phyloP scores from a whole-genome alignment of 2,329 filamentous ascomycete genomes.

The Cytospora piceae region DNA sequence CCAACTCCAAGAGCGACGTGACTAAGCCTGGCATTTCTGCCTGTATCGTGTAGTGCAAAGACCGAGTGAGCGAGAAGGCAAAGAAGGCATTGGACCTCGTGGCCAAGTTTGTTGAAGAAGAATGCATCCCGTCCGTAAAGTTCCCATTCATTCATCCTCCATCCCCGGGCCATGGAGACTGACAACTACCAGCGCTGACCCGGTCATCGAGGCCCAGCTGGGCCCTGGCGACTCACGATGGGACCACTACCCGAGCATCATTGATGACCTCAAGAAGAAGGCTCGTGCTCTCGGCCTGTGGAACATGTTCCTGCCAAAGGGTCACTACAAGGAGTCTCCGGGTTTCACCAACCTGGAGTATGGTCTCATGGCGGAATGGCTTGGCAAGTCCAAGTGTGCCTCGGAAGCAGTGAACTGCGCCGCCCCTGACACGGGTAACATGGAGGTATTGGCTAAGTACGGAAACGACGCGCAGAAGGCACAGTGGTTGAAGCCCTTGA shows the following conservation, averaged over 20 bases:
- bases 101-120: slow-evolving; percentile 95
- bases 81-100: slow-evolving; percentile 85
- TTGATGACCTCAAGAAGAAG: slow-evolving; percentile 88
- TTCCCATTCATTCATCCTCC: not conserved
- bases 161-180: slow-evolving; percentile 7
- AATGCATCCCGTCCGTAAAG: slow-evolving; percentile 82
- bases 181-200: slow-evolving; percentile 64
- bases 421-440: slow-evolving; percentile 91
- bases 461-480: slow-evolving; percentile 84
- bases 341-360: slow-evolving; percentile 97
- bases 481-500: slow-evolving; percentile 78
- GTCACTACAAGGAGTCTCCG: slow-evolving; percentile 92
- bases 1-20: not conserved
- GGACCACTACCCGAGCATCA: slow-evolving; percentile 75
- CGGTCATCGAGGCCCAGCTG: slow-evolving; percentile 78
- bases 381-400: slow-evolving; percentile 83
- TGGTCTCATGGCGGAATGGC: slow-evolving; percentile 93
- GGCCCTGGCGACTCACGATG: slow-evolving; percentile 78
- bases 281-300: slow-evolving; percentile 84
- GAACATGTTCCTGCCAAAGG: slow-evolving; percentile 98
- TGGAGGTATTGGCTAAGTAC: slow-evolving; percentile 94
- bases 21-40: slow-evolving; percentile 24
- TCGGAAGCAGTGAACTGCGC: slow-evolving; percentile 89
- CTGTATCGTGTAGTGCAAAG: slow-evolving; percentile 43
- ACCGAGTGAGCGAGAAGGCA: slow-evolving; percentile 79